phyloP scores from a whole-genome alignment of 805 yeast species.

The Kluyveromyces aestuarii region DNA sequence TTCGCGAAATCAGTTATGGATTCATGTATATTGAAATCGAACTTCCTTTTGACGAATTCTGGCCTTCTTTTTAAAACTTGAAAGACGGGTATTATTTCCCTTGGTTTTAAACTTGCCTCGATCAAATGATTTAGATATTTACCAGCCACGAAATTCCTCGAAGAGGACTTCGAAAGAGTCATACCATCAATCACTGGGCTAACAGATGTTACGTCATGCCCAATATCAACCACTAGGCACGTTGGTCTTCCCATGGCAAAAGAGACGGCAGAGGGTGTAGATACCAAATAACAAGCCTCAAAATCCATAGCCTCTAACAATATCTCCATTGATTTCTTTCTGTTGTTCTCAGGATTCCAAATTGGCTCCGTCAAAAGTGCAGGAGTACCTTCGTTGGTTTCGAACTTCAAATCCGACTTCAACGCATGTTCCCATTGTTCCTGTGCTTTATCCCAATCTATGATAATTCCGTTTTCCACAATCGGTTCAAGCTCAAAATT shows the following conservation, averaged over 20 bases:
- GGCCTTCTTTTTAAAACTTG: slow-evolving; percentile 25
- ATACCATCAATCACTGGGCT: slow-evolving; percentile 81
- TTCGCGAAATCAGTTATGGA: slow-evolving; percentile 50
- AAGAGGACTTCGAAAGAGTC: slow-evolving; percentile 59
- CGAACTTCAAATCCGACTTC: slow-evolving; percentile 39
- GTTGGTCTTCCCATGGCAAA: slow-evolving; percentile 85
- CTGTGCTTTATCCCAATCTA: slow-evolving; percentile 80
- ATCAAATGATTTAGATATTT: slow-evolving; percentile 36
- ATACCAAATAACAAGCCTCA: slow-evolving; percentile 75
- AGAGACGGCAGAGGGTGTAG: slow-evolving; percentile 79
- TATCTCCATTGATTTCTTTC: slow-evolving; percentile 61
- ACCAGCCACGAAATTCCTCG: slow-evolving; percentile 70
- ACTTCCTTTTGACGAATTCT: slow-evolving; percentile 18
- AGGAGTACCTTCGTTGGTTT: slow-evolving; percentile 39
- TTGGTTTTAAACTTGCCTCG: slow-evolving; percentile 25
- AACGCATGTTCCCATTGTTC: slow-evolving; percentile 65
- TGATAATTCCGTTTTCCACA: slow-evolving; percentile 49
- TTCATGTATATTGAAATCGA: slow-evolving; percentile 29
- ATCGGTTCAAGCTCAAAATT: slow-evolving; percentile 47
- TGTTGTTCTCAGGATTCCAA: slow-evolving; percentile 64
- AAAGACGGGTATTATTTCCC: slow-evolving; percentile 25
- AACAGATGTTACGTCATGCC: slow-evolving; percentile 67
- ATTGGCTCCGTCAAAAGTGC: slow-evolving; percentile 78
- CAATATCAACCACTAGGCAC: slow-evolving; percentile 78
- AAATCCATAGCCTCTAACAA: slow-evolving; percentile 59